A percentile compares a stretch with the other conserved stretches of the same genome.
Conservation (phyloP, 192 early-diverging fungal genomes). For the Pilaira anomala region DNA sequence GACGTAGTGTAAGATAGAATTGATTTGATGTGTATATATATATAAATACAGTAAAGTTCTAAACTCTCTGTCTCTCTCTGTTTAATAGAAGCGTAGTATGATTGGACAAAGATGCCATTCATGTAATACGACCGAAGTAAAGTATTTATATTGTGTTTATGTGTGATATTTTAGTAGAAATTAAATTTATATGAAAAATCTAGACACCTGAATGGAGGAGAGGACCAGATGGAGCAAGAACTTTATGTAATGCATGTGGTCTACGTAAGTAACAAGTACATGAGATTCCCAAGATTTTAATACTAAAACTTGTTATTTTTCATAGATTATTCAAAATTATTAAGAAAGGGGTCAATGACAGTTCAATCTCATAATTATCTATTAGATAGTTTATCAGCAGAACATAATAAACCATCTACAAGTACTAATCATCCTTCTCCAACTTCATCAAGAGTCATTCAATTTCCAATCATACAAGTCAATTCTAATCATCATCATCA, state of each 20-base stretch:
- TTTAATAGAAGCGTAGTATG: conserved; percentile 14
- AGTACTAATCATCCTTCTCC: no score
- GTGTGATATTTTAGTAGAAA: no score
- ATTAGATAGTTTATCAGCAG: no score
- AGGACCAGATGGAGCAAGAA: conserved; percentile 84
- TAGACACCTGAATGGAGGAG: conserved; percentile 91
- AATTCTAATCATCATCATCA: no score
- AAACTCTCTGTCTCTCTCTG: no score
- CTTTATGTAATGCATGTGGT: conserved; percentile 94
- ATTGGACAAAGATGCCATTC: conserved; percentile 54
- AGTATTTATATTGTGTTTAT: no score
- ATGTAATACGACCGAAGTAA: conserved; percentile 72
- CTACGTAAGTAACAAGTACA: conserved; percentile 63
- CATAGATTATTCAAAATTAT: conserved; percentile 11
- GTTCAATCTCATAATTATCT: conserved; percentile 10
- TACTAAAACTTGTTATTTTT: neutral
- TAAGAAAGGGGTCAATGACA: conserved; percentile 9
- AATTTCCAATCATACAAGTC: no score
- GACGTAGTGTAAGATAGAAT: conserved; percentile 12
- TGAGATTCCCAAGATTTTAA: neutral
- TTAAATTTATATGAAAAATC: no score
- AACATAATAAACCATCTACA: no score
- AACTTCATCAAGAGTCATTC: no score
- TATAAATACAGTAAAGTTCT: no score
- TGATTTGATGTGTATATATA: no score